phyloP scores from a whole-genome alignment of 78 protist species.

The Dictyostelium brefeldianum region DNA sequence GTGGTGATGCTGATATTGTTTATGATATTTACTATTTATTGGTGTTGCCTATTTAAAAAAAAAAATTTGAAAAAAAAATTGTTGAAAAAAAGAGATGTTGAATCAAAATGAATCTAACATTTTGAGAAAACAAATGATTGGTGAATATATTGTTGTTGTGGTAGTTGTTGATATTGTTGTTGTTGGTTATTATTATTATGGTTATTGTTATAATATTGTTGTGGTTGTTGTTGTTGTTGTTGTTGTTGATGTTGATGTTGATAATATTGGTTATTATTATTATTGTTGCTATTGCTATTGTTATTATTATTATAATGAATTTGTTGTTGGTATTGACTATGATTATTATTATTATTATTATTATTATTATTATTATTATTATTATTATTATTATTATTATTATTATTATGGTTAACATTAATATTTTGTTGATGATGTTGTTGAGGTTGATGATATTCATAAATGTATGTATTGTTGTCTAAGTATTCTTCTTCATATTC shows the following conservation, averaged over 20 bases:
- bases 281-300: neutral
- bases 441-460: neutral
- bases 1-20: too few species aligned
- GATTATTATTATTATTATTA: neutral
- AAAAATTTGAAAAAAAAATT: too few species aligned
- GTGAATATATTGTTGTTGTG: neutral
- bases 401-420: neutral
- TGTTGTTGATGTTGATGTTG: neutral
- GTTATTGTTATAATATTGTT: neutral
- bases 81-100: too few species aligned
- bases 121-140: constrained; percentile 1
- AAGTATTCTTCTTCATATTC: neutral
- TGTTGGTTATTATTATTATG: neutral
- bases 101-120: neutral
- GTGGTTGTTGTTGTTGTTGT: neutral
- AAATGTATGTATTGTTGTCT: neutral
- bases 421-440: neutral
- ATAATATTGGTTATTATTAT: neutral
- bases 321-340: neutral
- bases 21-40: too few species aligned
- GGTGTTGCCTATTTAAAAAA: too few species aligned
- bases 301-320: neutral
- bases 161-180: neutral
- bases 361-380: neutral
- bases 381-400: neutral